phyloP scores from a whole-genome alignment of 2,329 filamentous ascomycete species.

The Cyphellophora europaea region DNA sequence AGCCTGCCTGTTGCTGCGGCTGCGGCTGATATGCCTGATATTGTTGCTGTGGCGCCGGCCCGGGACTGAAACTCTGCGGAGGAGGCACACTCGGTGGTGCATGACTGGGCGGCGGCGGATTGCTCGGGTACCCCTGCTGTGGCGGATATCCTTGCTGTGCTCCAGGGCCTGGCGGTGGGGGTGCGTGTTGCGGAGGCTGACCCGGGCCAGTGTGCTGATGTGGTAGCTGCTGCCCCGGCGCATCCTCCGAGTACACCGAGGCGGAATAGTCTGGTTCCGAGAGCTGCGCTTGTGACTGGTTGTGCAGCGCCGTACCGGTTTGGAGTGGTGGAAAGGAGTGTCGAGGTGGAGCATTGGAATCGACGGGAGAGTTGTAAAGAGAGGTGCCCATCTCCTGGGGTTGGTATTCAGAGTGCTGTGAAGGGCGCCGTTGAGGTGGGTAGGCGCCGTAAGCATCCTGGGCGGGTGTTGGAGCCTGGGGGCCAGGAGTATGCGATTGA shows the following conservation, averaged over 20 bases:
- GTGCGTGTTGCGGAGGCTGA: conserved; percentile 78
- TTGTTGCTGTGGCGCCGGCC: background rate
- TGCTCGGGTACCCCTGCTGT: background rate
- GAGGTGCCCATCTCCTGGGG: conserved; percentile 72
- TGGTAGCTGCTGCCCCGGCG: too few relatives aligned
- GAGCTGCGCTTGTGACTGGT: conserved; percentile 5
- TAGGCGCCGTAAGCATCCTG: conserved; percentile 44
- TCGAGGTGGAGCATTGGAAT: conserved; percentile 21
- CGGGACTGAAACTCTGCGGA: background rate
- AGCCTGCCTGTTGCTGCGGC: conserved; percentile 1
- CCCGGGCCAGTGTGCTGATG: too few relatives aligned
- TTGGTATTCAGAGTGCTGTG: conserved; percentile 20
- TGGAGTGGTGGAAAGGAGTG: conserved; percentile 23
- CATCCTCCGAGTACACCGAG: background rate
- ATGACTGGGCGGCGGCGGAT: conserved; percentile 11
- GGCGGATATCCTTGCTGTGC: conserved; percentile 12
- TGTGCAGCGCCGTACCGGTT: background rate
- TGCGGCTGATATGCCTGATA: conserved; percentile 16
- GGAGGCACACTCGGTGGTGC: conserved; percentile 11
- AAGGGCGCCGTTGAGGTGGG: conserved; percentile 5
- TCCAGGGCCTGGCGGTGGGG: conserved; percentile 6
- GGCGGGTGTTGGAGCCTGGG: conserved; percentile 7
- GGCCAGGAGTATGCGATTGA: conserved; percentile 40
- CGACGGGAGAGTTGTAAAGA: conserved; percentile 65
- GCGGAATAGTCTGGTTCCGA: conserved; percentile 12